Percentiles rank a stretch among this genome's conserved stretches.
phyloP scores from a whole-genome alignment of 179 eudicot species.

The Silene coronaria region DNA sequence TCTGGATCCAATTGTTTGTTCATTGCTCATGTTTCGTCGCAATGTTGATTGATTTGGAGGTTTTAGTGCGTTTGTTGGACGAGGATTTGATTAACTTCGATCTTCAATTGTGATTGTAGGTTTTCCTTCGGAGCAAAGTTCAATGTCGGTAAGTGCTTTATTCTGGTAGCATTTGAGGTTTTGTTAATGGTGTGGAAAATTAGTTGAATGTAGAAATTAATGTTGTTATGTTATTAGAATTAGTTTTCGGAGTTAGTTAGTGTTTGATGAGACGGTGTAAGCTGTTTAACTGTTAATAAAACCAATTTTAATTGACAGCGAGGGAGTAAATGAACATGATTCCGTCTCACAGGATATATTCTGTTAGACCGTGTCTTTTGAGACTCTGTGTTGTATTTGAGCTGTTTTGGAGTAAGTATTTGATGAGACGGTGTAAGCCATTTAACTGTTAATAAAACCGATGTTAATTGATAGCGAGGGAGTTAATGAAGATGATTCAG shows the following conservation, averaged over 20 bases:
- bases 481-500: not conserved
- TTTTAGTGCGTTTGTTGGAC: slow-evolving; percentile 1
- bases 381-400: no score
- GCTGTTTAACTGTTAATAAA: no score
- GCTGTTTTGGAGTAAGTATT: not conserved
- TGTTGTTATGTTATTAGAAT: not conserved
- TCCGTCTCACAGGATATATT: not conserved
- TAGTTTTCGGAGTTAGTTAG: not conserved
- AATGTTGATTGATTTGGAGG: not conserved
- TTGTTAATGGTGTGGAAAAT: not conserved
- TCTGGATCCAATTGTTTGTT: not conserved
- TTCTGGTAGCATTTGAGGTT: not conserved
- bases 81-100: no score
- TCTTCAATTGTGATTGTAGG: slow-evolving; percentile 37
- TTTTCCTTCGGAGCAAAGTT: slow-evolving; percentile 39
- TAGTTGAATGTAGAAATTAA: not conserved
- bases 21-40: not conserved
- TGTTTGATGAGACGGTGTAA: not conserved
- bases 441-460: no score
- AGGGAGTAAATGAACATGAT: not conserved
- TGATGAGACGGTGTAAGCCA: no score
- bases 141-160: slow-evolving; percentile 46
- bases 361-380: no score
- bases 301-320: not conserved
- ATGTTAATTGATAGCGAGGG: not conserved